Percentiles rank a stretch among this genome's conserved stretches.
Evolutionary conservation across 306 rosid genomes (phyloP).

Genomic region (Cicer pinnatifidum): DNA sequence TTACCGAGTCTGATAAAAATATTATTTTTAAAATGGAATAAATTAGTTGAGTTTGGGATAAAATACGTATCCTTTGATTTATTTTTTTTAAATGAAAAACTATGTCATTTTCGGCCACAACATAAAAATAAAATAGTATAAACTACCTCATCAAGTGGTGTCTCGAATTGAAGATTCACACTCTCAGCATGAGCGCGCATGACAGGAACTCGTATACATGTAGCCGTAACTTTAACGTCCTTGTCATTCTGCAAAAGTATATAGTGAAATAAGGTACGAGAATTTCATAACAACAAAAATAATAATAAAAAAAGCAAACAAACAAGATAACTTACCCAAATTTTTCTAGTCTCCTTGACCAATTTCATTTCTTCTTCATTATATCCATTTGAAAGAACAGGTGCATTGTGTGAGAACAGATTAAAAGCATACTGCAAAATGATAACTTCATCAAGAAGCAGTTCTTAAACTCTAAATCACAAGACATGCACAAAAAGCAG

Average conservation of each 20-base stretch:
- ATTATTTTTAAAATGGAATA: background rate
- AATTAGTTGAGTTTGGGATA: background rate
- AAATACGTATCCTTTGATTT: background rate
- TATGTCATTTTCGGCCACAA: background rate
- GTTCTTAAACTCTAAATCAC: constrained; percentile 27
- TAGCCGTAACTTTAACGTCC: constrained; percentile 87
- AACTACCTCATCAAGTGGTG: constrained; percentile 87
- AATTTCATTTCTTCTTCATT: constrained; percentile 99
- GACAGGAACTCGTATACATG: constrained; percentile 94
- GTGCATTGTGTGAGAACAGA: constrained; percentile 87
- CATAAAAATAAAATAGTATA: background rate
- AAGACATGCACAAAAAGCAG: background rate
- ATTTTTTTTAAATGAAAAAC: background rate
- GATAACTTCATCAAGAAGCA: constrained; percentile 25
- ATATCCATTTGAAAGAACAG: constrained; percentile 85
- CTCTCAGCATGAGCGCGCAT: constrained; percentile 99
- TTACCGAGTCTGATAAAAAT: background rate
- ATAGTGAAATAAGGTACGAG: background rate
- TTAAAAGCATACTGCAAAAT: constrained; percentile 95
- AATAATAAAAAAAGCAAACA: background rate
- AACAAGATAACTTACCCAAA: constrained; percentile 70
- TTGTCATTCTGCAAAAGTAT: constrained; percentile 67
- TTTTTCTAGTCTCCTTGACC: constrained; percentile 90
- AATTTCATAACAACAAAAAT: background rate
- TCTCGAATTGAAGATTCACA: constrained; percentile 92